Evolutionary conservation across 2,329 filamentous ascomycete species (phyloP).

Genomic region (Aspergillus pseudoglaucus): DNA sequence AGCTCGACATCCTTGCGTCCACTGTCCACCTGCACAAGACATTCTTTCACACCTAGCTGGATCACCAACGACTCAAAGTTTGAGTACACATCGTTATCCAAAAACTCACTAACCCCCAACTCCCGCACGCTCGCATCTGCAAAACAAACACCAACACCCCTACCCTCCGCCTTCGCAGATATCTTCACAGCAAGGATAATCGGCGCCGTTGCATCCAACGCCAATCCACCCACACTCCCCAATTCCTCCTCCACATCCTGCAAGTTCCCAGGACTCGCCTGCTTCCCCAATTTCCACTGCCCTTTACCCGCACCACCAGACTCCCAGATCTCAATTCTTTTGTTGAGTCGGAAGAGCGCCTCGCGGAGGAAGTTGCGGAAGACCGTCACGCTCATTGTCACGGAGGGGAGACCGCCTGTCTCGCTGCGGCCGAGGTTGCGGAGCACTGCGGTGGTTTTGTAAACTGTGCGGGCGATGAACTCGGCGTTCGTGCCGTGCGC

Average conservation of each 20-base stretch:
- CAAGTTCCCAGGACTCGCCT: conserved; percentile 90
- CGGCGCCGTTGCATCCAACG: conserved; percentile 73
- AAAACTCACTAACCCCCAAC: conserved; percentile 91
- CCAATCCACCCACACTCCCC: conserved; percentile 49
- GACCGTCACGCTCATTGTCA: conserved; percentile 91
- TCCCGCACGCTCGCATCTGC: conserved; percentile 95
- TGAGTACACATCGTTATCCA: conserved; percentile 98
- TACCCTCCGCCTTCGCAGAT: conserved; percentile 78
- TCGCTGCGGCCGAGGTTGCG: conserved; percentile 80
- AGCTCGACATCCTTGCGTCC: conserved; percentile 82
- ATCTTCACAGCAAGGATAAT: conserved; percentile 96
- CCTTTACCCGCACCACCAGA: conserved; percentile 65
- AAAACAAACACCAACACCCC: conserved; percentile 90
- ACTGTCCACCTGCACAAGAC: conserved; percentile 73
- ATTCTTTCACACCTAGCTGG: conserved; percentile 92
- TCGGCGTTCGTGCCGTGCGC: conserved; percentile 46
- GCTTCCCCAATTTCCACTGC: conserved; percentile 85
- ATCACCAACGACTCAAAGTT: conserved; percentile 97
- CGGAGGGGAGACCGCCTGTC: conserved; percentile 79
- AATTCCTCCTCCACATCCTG: conserved; percentile 97
- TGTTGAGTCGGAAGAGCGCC: conserved; percentile 83
- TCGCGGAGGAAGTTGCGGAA: conserved; percentile 94
- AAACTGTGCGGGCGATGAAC: conserved; percentile 60
- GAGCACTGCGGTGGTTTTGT: conserved; percentile 95
- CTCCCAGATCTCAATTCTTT: conserved; percentile 84